Conservation (phyloP, 2,329 filamentous ascomycete genomes). For the Hymenoscyphus occultus region DNA sequence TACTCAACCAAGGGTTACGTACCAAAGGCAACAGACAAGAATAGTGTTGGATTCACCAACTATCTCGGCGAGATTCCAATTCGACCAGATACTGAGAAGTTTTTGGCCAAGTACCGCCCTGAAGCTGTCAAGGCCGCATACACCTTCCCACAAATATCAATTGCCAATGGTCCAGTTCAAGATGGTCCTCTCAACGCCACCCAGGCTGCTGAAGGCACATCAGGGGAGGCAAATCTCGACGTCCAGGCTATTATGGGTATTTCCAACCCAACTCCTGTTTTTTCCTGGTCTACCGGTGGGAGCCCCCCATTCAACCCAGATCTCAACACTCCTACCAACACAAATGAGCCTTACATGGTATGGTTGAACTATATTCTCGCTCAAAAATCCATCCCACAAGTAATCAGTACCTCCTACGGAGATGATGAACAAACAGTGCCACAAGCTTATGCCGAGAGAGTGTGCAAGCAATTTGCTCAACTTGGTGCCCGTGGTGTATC, state of each 20-base stretch:
- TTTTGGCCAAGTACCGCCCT: conserved; percentile 23
- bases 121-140: conserved; percentile 8
- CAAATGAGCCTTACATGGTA: conserved; percentile 55
- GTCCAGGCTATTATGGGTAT: conserved; percentile 53
- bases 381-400: conserved; percentile 53
- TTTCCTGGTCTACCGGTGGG: conserved; percentile 54
- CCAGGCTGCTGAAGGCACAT: conserved; percentile 17
- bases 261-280: conserved; percentile 50
- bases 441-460: conserved; percentile 48
- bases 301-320: conserved; percentile 51
- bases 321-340: conserved; percentile 24
- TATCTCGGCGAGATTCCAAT: conserved; percentile 28
- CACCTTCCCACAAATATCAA: conserved; percentile 6
- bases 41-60: conserved; percentile 28
- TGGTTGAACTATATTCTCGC: conserved; percentile 51
- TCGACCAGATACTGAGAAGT: conserved; percentile 24
- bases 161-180: conserved; percentile 15
- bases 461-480: conserved; percentile 52
- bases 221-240: conserved; percentile 54
- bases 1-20: conserved; percentile 27
- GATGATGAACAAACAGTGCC: conserved; percentile 50
- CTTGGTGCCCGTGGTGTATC: conserved; percentile 51
- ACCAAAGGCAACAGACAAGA: conserved; percentile 20
- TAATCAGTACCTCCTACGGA: conserved; percentile 56
- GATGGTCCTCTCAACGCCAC: conserved; percentile 6